Evolutionary conservation across 1,139 yeast species (phyloP).

Genomic region (Suhomyces anneliseae): DNA sequence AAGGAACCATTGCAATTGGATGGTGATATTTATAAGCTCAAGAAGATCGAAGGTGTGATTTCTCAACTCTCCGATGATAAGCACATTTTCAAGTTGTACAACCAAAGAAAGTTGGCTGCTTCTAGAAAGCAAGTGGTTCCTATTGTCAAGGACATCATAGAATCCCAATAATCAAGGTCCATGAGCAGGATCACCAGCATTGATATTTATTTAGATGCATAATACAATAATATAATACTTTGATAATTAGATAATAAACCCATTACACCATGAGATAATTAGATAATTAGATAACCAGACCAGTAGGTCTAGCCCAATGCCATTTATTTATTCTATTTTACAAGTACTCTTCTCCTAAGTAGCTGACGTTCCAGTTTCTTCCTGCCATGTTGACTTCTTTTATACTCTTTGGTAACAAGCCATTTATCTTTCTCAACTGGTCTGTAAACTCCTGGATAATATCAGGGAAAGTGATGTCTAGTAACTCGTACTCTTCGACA

Average conservation of each 20-base stretch:
- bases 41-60: slow-evolving; percentile 6
- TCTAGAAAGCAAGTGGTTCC: slow-evolving; percentile 92
- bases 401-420: slow-evolving; percentile 31
- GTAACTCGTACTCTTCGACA: slow-evolving; percentile 18
- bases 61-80: slow-evolving; percentile 2
- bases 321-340: neutral
- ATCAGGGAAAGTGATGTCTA: slow-evolving; percentile 15
- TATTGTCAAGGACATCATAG: slow-evolving; percentile 34
- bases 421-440: slow-evolving; percentile 26
- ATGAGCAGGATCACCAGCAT: too few species aligned
- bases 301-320: too few species aligned
- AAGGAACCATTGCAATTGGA: slow-evolving; percentile 17
- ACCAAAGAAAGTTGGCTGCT: slow-evolving; percentile 59
- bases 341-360: slow-evolving; percentile 4
- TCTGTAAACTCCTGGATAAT: slow-evolving; percentile 23
- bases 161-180: neutral
- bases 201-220: too few species aligned
- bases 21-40: slow-evolving; percentile 13
- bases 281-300: too few species aligned
- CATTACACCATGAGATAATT: too few species aligned
- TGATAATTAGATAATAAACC: too few species aligned
- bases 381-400: slow-evolving; percentile 14
- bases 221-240: too few species aligned
- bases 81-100: slow-evolving; percentile 30
- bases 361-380: slow-evolving; percentile 17